A percentile compares a stretch with the other conserved stretches of the same genome.
Evolutionary conservation across 495 filamentous ascomycete species (phyloP).

Genomic region (Neurospora pannonica): DNA sequence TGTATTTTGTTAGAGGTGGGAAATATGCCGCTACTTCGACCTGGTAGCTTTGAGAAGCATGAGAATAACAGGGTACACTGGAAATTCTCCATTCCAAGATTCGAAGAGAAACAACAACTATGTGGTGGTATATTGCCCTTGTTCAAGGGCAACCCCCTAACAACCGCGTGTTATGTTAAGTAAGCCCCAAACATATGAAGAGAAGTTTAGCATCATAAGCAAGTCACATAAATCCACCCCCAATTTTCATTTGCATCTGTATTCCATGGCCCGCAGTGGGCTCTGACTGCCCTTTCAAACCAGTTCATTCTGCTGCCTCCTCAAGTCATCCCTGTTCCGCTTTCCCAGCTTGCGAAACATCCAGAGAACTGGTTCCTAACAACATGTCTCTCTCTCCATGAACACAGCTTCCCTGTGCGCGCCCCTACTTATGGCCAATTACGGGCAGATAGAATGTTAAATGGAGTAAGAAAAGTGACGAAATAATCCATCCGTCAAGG

Average conservation of each 20-base stretch:
- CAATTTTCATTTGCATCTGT: background rate
- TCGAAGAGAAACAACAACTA: background rate
- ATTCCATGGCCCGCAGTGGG: background rate
- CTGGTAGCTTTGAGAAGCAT: background rate
- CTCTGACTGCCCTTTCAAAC: background rate
- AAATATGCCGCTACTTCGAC: background rate
- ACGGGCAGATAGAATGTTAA: background rate
- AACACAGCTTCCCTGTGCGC: background rate
- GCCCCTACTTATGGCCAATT: background rate
- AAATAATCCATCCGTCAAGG: background rate
- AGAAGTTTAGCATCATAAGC: background rate
- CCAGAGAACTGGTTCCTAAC: background rate
- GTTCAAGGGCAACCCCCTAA: background rate
- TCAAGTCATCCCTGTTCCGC: background rate
- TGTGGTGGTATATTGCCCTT: background rate
- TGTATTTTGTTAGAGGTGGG: background rate
- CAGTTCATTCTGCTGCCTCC: background rate
- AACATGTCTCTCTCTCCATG: background rate
- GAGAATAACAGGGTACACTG: background rate
- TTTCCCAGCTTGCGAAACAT: background rate
- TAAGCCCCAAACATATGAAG: background rate
- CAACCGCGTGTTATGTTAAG: background rate
- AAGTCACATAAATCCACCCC: background rate
- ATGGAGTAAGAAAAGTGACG: background rate
- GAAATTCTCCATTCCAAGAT: background rate